Conservation (phyloP, 768 basidiomycete species). For the Podaxis sp. region DNA sequence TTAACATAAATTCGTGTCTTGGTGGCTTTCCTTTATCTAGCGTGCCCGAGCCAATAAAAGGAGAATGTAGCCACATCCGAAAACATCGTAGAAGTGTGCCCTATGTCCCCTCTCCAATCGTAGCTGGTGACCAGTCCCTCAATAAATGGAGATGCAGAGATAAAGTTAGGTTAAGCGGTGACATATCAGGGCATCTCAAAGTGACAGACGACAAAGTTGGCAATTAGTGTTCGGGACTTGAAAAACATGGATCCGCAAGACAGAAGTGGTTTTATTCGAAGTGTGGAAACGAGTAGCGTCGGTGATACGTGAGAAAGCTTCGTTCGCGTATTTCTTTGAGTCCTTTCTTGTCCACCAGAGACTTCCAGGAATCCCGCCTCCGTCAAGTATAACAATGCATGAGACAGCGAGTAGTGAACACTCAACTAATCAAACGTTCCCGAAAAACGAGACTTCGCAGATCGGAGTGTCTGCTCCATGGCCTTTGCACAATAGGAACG, state of each 20-base stretch:
- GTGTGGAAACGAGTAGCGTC: neutral
- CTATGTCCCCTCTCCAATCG: too few species aligned
- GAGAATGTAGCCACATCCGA: neutral
- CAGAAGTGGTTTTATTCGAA: neutral
- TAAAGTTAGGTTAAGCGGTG: neutral
- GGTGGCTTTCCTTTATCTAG: neutral
- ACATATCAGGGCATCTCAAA: neutral
- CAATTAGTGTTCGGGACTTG: neutral
- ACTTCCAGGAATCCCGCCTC: too few species aligned
- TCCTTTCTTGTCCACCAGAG: neutral
- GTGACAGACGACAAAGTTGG: neutral
- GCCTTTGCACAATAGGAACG: too few species aligned
- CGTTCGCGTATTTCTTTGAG: neutral
- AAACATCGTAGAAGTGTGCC: neutral
- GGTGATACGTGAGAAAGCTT: neutral
- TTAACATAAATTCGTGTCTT: neutral
- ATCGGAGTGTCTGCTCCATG: too few species aligned
- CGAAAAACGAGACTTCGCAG: too few species aligned
- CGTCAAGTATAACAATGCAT: too few species aligned
- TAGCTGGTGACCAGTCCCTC: neutral
- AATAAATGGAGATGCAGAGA: neutral
- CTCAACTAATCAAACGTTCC: too few species aligned
- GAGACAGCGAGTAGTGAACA: too few species aligned
- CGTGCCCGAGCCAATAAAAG: neutral
- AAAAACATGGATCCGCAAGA: neutral